These are phyloP conservation scores for Suillus alpinus DNA, from an alignment of 768 basidiomycete species.

Conservation along the genomic window DNA sequence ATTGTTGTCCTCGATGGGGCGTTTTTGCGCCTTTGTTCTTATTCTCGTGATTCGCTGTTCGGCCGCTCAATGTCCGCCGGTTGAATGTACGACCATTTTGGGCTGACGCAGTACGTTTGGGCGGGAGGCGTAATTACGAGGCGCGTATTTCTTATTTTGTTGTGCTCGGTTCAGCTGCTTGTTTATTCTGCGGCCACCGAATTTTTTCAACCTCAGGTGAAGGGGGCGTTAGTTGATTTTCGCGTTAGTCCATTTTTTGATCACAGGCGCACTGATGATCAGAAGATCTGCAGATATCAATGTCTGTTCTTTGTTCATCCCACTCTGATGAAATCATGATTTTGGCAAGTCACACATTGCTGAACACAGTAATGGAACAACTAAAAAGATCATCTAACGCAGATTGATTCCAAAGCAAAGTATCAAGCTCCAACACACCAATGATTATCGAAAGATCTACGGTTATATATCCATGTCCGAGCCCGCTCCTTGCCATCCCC, in stretches of 20 bases:
- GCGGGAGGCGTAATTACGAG: neutral
- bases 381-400: neutral
- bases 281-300: neutral
- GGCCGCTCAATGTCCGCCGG: neutral
- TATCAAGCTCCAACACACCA: neutral
- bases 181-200: too few species aligned
- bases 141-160: neutral
- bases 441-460: neutral
- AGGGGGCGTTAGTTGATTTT: neutral
- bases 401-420: neutral
- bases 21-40: slow-evolving; percentile 1
- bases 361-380: neutral
- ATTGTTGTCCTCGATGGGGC: slow-evolving; percentile 2
- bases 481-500: neutral
- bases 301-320: slow-evolving; percentile 1
- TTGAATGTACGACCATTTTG: neutral
- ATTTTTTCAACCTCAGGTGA: neutral
- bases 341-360: neutral
- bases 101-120: neutral
- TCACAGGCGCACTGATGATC: neutral
- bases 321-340: neutral
- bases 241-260: neutral
- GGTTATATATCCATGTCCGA: neutral
- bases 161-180: neutral
- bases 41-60: neutral